These are phyloP conservation scores for Ceratocystis ficicola DNA, from an alignment of 2,329 filamentous ascomycete genomes.

Conservation along the genomic window DNA sequence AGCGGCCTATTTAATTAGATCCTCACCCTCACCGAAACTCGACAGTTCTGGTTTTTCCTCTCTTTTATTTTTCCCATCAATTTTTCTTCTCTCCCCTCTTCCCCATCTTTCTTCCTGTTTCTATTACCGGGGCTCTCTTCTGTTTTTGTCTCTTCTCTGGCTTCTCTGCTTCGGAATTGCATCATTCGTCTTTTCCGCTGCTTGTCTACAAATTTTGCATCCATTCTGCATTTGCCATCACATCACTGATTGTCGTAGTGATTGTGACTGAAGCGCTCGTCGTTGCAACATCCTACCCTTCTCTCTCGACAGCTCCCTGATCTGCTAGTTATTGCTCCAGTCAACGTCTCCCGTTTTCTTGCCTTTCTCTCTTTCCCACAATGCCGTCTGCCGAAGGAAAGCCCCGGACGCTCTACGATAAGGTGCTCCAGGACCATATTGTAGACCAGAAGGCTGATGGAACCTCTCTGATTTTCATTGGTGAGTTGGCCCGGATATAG, in stretches of 20 bases:
- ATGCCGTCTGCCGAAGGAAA: slow-evolving; percentile 65
- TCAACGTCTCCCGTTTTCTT: not conserved
- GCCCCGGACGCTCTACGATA: slow-evolving; percentile 88
- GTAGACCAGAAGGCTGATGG: slow-evolving; percentile 93
- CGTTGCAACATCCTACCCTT: too few species aligned
- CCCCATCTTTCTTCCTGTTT: slow-evolving; percentile 15
- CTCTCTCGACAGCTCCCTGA: too few species aligned
- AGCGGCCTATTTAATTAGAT: slow-evolving; percentile 15
- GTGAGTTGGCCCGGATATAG: slow-evolving; percentile 37
- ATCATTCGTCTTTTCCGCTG: too few species aligned
- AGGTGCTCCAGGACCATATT: slow-evolving; percentile 88
- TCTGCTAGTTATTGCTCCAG: slow-evolving; percentile 11
- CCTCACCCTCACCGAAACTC: slow-evolving; percentile 12
- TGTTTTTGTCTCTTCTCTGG: not conserved
- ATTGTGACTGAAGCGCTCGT: too few species aligned
- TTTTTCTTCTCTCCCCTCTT: slow-evolving; percentile 13
- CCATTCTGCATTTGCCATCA: not conserved
- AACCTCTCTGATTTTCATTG: slow-evolving; percentile 85
- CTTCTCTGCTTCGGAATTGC: not conserved
- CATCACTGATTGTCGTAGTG: not conserved
- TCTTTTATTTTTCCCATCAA: slow-evolving; percentile 13
- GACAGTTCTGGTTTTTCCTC: slow-evolving; percentile 17
- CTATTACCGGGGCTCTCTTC: not conserved
- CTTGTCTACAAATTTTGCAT: not conserved
- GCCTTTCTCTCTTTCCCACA: slow-evolving; percentile 30